phyloP scores from a whole-genome alignment of 2,329 filamentous ascomycete species.

The Aspergillus sp. region DNA sequence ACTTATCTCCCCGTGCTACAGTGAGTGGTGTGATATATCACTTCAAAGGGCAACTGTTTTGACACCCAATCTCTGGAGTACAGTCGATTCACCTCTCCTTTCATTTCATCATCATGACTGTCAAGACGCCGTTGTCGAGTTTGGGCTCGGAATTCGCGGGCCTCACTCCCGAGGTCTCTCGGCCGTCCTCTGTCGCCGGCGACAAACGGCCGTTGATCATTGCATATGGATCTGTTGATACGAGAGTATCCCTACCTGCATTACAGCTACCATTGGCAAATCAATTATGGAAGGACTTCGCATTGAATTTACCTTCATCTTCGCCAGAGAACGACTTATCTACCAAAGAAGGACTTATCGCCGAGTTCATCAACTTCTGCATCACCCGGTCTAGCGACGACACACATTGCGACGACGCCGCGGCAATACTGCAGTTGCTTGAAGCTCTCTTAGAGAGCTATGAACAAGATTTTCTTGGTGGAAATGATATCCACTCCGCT shows the following conservation, averaged over 20 bases:
- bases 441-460: neutral
- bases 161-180: neutral
- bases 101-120: neutral
- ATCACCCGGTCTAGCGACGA: neutral
- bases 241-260: neutral
- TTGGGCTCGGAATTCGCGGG: constrained; percentile 1
- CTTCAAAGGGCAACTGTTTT: neutral
- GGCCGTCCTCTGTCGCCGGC: constrained; percentile 1
- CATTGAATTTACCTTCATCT: neutral
- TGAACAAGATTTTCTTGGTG: neutral
- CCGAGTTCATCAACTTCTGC: constrained; percentile 2
- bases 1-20: neutral
- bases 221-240: neutral
- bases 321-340: neutral
- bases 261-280: neutral
- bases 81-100: neutral
- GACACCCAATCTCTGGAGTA: neutral
- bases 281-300: neutral
- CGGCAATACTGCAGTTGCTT: neutral
- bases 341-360: neutral
- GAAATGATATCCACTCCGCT: neutral
- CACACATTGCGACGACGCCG: neutral
- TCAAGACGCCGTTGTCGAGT: constrained; percentile 2
- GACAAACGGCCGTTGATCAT: neutral
- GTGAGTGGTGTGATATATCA: neutral